Percentiles rank a stretch among this genome's conserved stretches.
Evolutionary conservation across 2,329 filamentous ascomycete genomes (phyloP).

Genomic region (Aspergillus carbonarius): DNA sequence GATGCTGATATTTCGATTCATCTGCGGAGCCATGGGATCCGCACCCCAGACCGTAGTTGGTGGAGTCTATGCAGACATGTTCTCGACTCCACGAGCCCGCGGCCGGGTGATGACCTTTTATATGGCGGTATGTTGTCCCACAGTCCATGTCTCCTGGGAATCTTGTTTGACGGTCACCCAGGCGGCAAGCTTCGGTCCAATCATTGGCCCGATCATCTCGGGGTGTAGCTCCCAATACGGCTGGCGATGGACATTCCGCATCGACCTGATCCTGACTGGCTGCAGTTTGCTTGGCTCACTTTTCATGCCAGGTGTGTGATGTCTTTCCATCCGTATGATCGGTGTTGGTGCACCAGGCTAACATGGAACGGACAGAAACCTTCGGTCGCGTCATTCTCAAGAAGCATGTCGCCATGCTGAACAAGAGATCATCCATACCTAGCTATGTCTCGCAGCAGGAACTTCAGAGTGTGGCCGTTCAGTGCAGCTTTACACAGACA

Average conservation of each 20-base stretch:
- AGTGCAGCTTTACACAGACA: conserved; percentile 61
- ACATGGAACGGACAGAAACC: conserved; percentile 48
- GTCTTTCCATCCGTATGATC: no score
- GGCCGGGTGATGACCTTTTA: conserved; percentile 44
- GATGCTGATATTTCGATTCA: conserved; percentile 44
- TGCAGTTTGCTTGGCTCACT: conserved; percentile 58
- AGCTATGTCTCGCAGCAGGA: conserved; percentile 60
- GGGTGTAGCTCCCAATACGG: conserved; percentile 42
- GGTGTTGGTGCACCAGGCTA: neutral
- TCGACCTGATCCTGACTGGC: conserved; percentile 65
- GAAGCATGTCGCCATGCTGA: conserved; percentile 57
- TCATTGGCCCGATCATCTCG: conserved; percentile 46
- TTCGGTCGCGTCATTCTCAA: conserved; percentile 60
- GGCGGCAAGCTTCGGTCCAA: conserved; percentile 42
- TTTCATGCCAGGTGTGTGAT: conserved; percentile 53
- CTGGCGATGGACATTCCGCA: conserved; percentile 53
- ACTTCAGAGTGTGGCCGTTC: conserved; percentile 46
- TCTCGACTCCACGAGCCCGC: conserved; percentile 37
- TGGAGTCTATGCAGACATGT: conserved; percentile 49
- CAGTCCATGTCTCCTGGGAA: neutral
- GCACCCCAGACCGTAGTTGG: conserved; percentile 46
- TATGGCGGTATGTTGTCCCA: conserved; percentile 35
- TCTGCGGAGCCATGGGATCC: conserved; percentile 42
- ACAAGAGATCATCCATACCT: conserved; percentile 50
- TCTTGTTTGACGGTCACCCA: conserved; percentile 5